Conservation (phyloP, 495 filamentous ascomycete genomes). For the Penicillium coffeae region DNA sequence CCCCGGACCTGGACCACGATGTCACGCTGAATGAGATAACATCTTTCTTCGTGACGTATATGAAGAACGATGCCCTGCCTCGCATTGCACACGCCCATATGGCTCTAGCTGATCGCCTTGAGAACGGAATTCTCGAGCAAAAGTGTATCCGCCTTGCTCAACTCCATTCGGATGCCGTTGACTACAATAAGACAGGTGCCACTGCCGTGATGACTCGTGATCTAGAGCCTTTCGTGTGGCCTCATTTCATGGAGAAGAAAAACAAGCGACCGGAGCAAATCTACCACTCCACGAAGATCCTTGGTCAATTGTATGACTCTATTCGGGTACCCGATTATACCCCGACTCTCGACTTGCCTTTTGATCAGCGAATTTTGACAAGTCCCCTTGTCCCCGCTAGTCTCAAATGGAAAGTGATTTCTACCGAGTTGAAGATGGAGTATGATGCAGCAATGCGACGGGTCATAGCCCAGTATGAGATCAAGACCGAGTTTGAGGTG, state of each 20-base stretch:
- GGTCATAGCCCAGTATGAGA: conserved; percentile 81
- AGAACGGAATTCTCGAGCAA: conserved; percentile 59
- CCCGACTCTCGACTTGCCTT: conserved; percentile 63
- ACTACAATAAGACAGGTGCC: conserved; percentile 86
- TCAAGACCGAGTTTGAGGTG: conserved; percentile 86
- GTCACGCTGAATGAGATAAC: conserved; percentile 69
- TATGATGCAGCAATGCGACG: conserved; percentile 77
- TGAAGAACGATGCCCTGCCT: conserved; percentile 84
- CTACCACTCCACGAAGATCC: conserved; percentile 66
- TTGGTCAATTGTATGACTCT: conserved; percentile 80
- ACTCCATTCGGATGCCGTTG: conserved; percentile 87
- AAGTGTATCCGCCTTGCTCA: conserved; percentile 74
- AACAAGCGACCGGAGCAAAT: conserved; percentile 42
- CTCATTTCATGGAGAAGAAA: conserved; percentile 89
- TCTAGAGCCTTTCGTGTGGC: conserved; percentile 60
- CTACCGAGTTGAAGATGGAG: conserved; percentile 62
- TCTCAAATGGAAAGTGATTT: conserved; percentile 51
- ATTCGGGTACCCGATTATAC: conserved; percentile 65
- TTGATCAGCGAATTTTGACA: conserved; percentile 73
- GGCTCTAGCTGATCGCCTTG: conserved; percentile 64
- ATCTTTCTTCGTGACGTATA: conserved; percentile 85
- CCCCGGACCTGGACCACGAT: conserved; percentile 48
- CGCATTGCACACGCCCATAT: conserved; percentile 81
- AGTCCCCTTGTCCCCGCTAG: conserved; percentile 48
- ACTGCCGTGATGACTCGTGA: conserved; percentile 62